A percentile compares a stretch with the other conserved stretches of the same genome.
phyloP scores from a whole-genome alignment of 352 stramenopile genomes.

The Thalassiosira livingstoniorum region DNA sequence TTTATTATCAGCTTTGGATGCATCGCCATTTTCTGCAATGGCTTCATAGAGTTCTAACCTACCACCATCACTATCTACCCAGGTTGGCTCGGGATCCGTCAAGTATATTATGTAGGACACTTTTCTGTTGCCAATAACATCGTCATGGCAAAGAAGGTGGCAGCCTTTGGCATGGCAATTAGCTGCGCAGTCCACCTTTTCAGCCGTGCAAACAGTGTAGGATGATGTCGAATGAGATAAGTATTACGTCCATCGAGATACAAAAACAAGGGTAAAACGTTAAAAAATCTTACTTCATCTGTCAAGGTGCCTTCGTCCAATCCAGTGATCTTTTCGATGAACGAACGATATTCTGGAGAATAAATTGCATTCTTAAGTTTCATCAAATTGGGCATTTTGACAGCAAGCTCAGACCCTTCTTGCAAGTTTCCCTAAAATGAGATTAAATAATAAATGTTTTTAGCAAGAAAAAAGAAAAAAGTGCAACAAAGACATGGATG shows the following conservation, averaged over 20 bases:
- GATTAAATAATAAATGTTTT: too few relatives aligned
- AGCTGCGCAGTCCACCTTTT: conserved; percentile 89
- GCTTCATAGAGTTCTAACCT: conserved; percentile 89
- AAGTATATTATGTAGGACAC: conserved; percentile 94
- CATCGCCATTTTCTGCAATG: conserved; percentile 56
- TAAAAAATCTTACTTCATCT: conserved; percentile 54
- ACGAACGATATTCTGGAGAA: conserved; percentile 87
- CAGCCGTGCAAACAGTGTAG: neutral
- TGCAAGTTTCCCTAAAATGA: conserved; percentile 53
- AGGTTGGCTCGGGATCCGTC: conserved; percentile 87
- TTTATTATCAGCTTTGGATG: conserved; percentile 4
- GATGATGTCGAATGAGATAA: conserved; percentile 7
- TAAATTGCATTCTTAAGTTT: conserved; percentile 89
- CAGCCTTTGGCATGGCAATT: conserved; percentile 91
- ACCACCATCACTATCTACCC: conserved; percentile 88
- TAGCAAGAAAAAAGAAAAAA: too few relatives aligned
- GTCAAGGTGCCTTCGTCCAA: conserved; percentile 76
- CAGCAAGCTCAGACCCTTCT: conserved; percentile 61
- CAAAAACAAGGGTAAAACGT: neutral
- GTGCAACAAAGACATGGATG: too few relatives aligned
- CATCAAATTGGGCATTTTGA: conserved; percentile 86
- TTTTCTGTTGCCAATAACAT: conserved; percentile 91
- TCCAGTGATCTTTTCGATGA: conserved; percentile 86
- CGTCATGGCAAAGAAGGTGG: conserved; percentile 93
- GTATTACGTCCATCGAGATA: too few relatives aligned